Evolutionary conservation across 176 grass and related monocot species (phyloP).

Genomic region (Rhynchospora breviuscula): DNA sequence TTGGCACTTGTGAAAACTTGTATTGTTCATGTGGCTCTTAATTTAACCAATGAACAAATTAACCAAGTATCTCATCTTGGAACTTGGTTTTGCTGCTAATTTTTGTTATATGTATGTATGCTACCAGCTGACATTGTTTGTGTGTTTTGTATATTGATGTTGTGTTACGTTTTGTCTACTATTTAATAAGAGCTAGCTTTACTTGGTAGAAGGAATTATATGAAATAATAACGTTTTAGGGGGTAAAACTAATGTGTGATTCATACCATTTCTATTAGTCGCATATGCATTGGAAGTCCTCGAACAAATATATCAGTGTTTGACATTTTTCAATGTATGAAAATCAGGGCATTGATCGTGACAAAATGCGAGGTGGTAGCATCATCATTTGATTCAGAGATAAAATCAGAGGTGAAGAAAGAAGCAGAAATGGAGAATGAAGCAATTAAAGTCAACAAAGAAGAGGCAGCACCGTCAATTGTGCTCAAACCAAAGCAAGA

Average conservation of each 20-base stretch:
- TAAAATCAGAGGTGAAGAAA: constrained; percentile 48
- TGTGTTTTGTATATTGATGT: not conserved
- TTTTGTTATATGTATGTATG: not conserved
- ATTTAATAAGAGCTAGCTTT: not conserved
- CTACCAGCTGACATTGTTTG: not conserved
- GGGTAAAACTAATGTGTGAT: not conserved
- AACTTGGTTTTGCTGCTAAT: not conserved
- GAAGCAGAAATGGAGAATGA: constrained; percentile 1
- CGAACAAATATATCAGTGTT: not conserved
- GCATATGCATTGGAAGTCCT: not conserved
- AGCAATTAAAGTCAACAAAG: constrained; percentile 29
- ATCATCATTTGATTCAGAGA: constrained; percentile 51
- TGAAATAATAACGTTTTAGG: not conserved
- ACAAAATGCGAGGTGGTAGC: constrained; percentile 66
- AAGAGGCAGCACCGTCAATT: constrained; percentile 1
- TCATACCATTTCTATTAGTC: not conserved
- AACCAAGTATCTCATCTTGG: not conserved
- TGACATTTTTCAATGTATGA: not conserved
- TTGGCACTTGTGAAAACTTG: not conserved
- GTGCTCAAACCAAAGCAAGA: constrained; percentile 63
- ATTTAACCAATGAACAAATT: not conserved
- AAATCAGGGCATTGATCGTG: constrained; percentile 65
- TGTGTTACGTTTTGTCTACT: not conserved
- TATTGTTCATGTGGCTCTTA: not conserved
- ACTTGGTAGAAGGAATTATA: not conserved